phyloP scores from a whole-genome alignment of 2,329 filamentous ascomycete genomes.

The Aspergillus sclerotialis region DNA sequence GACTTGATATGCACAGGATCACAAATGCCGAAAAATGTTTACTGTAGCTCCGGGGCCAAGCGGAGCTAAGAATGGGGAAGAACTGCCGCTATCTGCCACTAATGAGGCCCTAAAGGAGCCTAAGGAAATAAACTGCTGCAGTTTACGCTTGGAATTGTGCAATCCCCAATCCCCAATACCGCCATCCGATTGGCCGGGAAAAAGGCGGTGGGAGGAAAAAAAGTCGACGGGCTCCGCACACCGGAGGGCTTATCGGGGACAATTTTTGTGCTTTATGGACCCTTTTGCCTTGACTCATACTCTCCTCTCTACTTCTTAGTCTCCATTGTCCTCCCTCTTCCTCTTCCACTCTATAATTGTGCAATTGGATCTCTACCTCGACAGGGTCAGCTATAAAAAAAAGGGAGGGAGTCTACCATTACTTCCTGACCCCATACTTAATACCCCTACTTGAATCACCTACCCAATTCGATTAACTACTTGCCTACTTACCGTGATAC shows the following conservation, averaged over 20 bases:
- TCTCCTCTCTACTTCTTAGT: constrained; percentile 5
- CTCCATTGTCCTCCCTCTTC: constrained; percentile 8
- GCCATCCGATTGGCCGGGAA: constrained; percentile 5
- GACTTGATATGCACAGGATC: too few relatives aligned
- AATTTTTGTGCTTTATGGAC: constrained; percentile 7
- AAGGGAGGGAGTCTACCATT: constrained; percentile 5
- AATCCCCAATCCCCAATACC: too few relatives aligned
- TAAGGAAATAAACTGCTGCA: too few relatives aligned
- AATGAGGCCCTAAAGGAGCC: too few relatives aligned
- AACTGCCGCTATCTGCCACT: too few relatives aligned
- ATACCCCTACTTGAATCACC: constrained; percentile 1
- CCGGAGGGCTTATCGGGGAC: constrained; percentile 23
- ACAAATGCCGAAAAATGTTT: too few relatives aligned
- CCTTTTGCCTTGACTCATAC: constrained; percentile 20
- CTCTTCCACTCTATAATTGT: constrained; percentile 6
- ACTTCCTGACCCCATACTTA: not conserved
- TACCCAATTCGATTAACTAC: constrained; percentile 2
- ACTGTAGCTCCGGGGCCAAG: too few relatives aligned
- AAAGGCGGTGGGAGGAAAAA: constrained; percentile 4
- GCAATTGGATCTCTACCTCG: not conserved
- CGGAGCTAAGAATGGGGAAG: too few relatives aligned
- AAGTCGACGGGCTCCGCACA: constrained; percentile 15
- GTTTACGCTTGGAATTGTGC: too few relatives aligned
- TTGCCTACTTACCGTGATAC: constrained; percentile 3
- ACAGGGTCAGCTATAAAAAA: not conserved